A percentile compares a stretch with the other conserved stretches of the same genome.
Conservation (phyloP, 768 basidiomycete species). For the Tricholoma sp. region DNA sequence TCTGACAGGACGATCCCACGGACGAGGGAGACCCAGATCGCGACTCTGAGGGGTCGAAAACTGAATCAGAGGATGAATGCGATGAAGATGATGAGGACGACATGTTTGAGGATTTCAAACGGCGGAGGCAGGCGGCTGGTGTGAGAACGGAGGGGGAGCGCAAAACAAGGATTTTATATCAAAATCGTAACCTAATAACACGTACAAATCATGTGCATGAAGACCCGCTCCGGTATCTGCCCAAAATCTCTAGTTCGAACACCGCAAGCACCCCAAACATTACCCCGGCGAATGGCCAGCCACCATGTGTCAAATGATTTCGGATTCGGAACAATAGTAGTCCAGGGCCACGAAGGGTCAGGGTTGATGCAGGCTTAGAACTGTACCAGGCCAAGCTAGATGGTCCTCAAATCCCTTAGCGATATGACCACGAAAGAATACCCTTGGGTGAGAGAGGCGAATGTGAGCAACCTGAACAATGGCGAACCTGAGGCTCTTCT, state of each 20-base stretch:
- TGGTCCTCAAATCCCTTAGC: too few species aligned
- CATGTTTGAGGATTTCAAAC: constrained; percentile 1
- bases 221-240: constrained; percentile 3
- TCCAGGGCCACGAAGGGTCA: neutral
- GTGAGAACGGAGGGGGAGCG: neutral
- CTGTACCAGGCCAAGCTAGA: neutral
- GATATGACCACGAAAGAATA: too few species aligned
- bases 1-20: neutral
- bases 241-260: constrained; percentile 4
- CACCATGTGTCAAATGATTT: constrained; percentile 4
- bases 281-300: constrained; percentile 1
- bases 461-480: neutral
- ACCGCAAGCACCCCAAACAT: neutral
- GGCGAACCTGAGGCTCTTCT: neutral
- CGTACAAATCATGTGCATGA: constrained; percentile 19
- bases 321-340: constrained; percentile 3
- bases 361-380: neutral
- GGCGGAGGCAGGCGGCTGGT: neutral
- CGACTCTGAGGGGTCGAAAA: constrained; percentile 27
- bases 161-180: constrained; percentile 24
- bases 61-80: constrained; percentile 28
- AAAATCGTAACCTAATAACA: constrained; percentile 16
- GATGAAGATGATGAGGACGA: constrained; percentile 28
- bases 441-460: too few species aligned
- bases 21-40: constrained; percentile 31